These are phyloP conservation scores for Whalleya microplaca DNA, from an alignment of 2,329 filamentous ascomycete species.

Conservation along the genomic window DNA sequence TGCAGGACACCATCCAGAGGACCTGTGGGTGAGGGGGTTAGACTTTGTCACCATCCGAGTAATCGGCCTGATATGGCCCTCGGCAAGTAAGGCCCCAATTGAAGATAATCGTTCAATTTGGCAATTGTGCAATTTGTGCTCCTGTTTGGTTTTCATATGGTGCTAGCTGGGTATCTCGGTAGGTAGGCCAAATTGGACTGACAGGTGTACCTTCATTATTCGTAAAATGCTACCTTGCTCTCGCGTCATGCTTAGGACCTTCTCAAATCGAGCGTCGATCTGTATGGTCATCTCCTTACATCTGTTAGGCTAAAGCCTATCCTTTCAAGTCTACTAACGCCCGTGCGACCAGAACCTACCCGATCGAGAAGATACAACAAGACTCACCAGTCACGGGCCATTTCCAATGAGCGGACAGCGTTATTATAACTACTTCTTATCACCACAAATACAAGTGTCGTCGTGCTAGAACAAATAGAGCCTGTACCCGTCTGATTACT, in stretches of 20 bases:
- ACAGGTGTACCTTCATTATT: constrained; percentile 5
- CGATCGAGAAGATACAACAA: constrained; percentile 20
- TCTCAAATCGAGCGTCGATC: constrained; percentile 17
- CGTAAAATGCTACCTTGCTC: constrained; percentile 1
- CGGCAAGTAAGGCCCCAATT: constrained; percentile 4
- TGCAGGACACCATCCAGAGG: constrained; percentile 9
- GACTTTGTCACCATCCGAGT: constrained; percentile 3
- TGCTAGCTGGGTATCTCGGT: neutral
- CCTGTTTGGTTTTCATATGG: neutral
- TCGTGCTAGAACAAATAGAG: constrained; percentile 13
- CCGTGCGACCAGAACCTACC: constrained; percentile 18
- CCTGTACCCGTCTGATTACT: neutral
- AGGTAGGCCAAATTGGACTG: constrained; percentile 23
- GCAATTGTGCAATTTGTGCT: neutral
- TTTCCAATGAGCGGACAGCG: neutral
- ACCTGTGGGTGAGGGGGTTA: constrained; percentile 15
- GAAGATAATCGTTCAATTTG: neutral
- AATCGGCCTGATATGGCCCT: constrained; percentile 2
- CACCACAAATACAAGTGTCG: neutral
- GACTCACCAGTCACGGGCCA: constrained; percentile 6
- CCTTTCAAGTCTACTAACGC: constrained; percentile 12
- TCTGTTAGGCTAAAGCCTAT: constrained; percentile 23
- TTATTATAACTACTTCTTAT: neutral
- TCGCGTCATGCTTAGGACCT: constrained; percentile 16
- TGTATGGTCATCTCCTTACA: constrained; percentile 12